Evolutionary conservation across 2,329 filamentous ascomycete species (phyloP).

Genomic region (Colletotrichum brevisporum): DNA sequence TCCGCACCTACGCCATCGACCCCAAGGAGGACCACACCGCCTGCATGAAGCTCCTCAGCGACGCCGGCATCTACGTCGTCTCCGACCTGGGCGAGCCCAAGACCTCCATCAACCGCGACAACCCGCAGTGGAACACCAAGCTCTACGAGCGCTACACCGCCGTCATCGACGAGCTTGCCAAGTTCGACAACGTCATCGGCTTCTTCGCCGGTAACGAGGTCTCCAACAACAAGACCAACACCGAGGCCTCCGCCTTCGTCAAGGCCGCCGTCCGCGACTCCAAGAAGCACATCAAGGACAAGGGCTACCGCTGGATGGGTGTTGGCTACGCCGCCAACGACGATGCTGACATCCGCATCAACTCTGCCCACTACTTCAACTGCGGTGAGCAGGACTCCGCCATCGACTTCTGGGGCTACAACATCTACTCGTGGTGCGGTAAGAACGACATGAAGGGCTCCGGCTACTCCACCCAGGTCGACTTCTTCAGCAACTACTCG

Average conservation of each 20-base stretch:
- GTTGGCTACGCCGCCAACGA: constrained; percentile 98
- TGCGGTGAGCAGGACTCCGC: constrained; percentile 77
- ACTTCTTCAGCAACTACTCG: constrained; percentile 90
- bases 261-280: constrained; percentile 97
- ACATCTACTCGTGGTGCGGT: constrained; percentile 99
- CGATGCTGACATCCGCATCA: constrained; percentile 83
- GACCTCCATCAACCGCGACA: constrained; percentile 86
- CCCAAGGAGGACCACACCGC: constrained; percentile 81
- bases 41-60: constrained; percentile 87
- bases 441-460: constrained; percentile 82
- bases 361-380: constrained; percentile 95
- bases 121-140: constrained; percentile 82
- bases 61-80: constrained; percentile 94
- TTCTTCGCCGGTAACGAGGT: constrained; percentile 99
- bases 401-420: constrained; percentile 99
- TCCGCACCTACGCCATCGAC: constrained; percentile 95
- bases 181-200: constrained; percentile 92
- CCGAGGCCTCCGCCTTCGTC: constrained; percentile 90
- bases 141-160: constrained; percentile 85
- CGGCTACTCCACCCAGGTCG: constrained; percentile 84
- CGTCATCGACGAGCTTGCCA: constrained; percentile 84
- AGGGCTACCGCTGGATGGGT: constrained; percentile 83
- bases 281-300: constrained; percentile 91
- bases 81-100: constrained; percentile 88
- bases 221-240: constrained; percentile 90